These are phyloP conservation scores for Colletotrichum tropicale DNA, from an alignment of 2,329 filamentous ascomycete species.

Conservation along the genomic window DNA sequence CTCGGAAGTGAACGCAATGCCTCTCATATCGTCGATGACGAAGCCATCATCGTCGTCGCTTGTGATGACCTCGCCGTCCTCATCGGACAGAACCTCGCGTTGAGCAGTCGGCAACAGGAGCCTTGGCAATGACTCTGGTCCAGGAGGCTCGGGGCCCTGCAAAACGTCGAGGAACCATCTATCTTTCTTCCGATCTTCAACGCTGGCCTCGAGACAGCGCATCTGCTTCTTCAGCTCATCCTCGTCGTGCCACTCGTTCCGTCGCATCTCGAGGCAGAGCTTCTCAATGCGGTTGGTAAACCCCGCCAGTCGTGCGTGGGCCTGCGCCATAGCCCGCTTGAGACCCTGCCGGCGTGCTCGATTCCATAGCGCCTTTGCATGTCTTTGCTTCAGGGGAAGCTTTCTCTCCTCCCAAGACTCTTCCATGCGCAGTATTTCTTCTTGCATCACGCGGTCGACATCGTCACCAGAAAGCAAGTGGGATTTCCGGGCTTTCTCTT, in stretches of 20 bases:
- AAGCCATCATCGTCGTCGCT: slow-evolving; percentile 56
- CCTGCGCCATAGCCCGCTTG: slow-evolving; percentile 46
- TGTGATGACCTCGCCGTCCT: slow-evolving; percentile 55
- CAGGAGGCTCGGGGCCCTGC: slow-evolving; percentile 45
- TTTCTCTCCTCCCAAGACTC: slow-evolving; percentile 63
- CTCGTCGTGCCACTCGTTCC: slow-evolving; percentile 55
- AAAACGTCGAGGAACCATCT: slow-evolving; percentile 56
- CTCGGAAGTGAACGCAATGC: neutral
- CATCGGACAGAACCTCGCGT: slow-evolving; percentile 24
- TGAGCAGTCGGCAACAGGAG: slow-evolving; percentile 29
- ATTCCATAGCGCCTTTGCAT: slow-evolving; percentile 67
- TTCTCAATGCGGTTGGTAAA: slow-evolving; percentile 60
- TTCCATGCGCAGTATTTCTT: slow-evolving; percentile 55
- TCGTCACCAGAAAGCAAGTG: slow-evolving; percentile 46
- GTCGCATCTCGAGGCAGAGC: slow-evolving; percentile 56
- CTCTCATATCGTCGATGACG: slow-evolving; percentile 42
- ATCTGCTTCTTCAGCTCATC: slow-evolving; percentile 61
- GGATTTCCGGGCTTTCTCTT: slow-evolving; percentile 21
- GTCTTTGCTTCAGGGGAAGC: slow-evolving; percentile 57
- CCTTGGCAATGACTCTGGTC: slow-evolving; percentile 29
- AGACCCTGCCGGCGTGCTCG: slow-evolving; percentile 47
- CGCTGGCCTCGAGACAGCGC: slow-evolving; percentile 64
- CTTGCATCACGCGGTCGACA: slow-evolving; percentile 57
- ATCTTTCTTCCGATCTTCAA: slow-evolving; percentile 64
- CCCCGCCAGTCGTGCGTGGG: slow-evolving; percentile 44